phyloP scores from a whole-genome alignment of 345 rosid genomes.

The Salix brachista region DNA sequence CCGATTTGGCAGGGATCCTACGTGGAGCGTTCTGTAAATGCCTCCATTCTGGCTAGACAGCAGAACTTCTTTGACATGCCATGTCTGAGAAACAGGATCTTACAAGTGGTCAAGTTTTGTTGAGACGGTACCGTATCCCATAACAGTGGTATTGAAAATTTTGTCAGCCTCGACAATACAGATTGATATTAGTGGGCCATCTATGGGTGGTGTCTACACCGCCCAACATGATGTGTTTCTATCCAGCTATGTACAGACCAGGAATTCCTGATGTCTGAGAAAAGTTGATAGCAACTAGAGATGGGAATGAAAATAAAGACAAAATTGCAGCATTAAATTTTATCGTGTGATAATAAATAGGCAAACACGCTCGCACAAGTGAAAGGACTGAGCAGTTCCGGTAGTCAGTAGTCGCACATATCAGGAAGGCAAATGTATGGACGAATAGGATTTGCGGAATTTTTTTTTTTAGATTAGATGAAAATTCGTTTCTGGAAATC shows the following conservation, averaged over 20 bases:
- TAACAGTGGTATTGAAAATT: neutral
- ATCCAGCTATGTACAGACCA: neutral
- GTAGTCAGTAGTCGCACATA: too few species aligned
- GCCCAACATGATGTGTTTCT: neutral
- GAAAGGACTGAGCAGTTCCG: too few species aligned
- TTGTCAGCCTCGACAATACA: neutral
- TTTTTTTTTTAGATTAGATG: too few species aligned
- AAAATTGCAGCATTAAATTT: too few species aligned
- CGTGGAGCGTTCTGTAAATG: neutral
- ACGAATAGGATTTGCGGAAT: too few species aligned
- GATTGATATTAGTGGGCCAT: neutral
- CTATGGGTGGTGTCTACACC: neutral
- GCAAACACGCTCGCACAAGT: too few species aligned
- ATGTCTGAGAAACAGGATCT: constrained; percentile 5
- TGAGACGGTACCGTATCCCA: neutral
- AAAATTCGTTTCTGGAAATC: fast-evolving
- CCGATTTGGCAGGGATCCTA: neutral
- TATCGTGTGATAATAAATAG: too few species aligned
- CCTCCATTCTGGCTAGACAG: neutral
- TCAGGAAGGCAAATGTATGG: too few species aligned
- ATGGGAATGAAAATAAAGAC: too few species aligned
- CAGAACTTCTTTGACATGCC: neutral
- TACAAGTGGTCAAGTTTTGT: neutral
- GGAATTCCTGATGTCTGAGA: neutral
- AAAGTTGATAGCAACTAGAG: neutral